phyloP scores from a whole-genome alignment of 306 rosid genomes.

The Rosa persica region DNA sequence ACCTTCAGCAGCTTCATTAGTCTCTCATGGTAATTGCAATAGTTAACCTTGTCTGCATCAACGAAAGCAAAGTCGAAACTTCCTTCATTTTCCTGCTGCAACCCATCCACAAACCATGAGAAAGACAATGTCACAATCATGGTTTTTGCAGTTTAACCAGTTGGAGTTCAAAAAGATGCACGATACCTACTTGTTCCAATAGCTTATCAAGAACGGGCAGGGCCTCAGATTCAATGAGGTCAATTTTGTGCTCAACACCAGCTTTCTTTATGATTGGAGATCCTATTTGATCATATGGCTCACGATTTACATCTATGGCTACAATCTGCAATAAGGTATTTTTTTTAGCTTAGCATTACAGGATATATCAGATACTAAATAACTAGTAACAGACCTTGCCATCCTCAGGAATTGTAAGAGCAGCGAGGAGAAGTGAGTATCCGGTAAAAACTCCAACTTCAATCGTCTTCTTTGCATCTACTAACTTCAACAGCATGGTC shows the following conservation, averaged over 20 bases:
- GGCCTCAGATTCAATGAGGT: conserved; percentile 51
- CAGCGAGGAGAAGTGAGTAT: conserved; percentile 72
- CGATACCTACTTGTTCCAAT: conserved; percentile 40
- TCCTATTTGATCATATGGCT: conserved; percentile 49
- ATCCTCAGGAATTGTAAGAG: conserved; percentile 50
- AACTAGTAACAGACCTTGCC: conserved; percentile 38
- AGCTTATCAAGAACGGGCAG: conserved; percentile 51
- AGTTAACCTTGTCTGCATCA: conserved; percentile 55
- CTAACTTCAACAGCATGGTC: conserved; percentile 43
- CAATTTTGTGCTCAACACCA: conserved; percentile 63
- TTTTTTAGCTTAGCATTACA: not conserved
- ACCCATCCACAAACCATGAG: not conserved
- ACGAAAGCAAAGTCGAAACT: conserved; percentile 55
- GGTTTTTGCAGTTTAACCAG: not conserved
- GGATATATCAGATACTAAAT: not conserved
- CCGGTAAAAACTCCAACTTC: conserved; percentile 64
- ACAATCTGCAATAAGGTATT: conserved; percentile 35
- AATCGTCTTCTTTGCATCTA: conserved; percentile 55
- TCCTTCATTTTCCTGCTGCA: conserved; percentile 48
- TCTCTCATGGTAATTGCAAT: conserved; percentile 56
- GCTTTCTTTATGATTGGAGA: conserved; percentile 55
- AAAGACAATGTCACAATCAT: not conserved
- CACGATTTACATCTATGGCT: conserved; percentile 49
- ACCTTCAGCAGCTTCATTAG: conserved; percentile 47
- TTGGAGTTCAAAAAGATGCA: not conserved